Evolutionary conservation across 2,329 filamentous ascomycete genomes (phyloP).

Genomic region (Cladorrhinum sp.): DNA sequence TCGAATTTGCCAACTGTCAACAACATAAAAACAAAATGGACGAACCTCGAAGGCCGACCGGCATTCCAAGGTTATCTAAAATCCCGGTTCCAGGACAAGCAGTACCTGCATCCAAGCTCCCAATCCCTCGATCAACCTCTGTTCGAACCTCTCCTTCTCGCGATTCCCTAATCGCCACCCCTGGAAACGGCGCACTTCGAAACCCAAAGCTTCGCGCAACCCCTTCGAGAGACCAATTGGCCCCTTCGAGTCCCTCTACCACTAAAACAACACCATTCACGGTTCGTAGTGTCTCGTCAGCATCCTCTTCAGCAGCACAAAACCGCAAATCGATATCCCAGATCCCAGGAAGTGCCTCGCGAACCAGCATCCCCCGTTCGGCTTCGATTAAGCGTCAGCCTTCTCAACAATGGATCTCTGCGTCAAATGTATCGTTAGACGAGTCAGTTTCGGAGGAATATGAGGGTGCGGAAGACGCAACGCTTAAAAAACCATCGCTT

Average conservation of each 20-base stretch:
- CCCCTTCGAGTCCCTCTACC: slow-evolving; percentile 22
- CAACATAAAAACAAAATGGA: slow-evolving; percentile 19
- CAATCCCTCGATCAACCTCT: slow-evolving; percentile 24
- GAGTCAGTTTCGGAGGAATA: slow-evolving; percentile 11
- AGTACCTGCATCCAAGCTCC: slow-evolving; percentile 24
- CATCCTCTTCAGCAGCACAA: slow-evolving; percentile 25
- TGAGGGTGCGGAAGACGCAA: slow-evolving; percentile 2
- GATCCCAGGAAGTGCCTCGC: slow-evolving; percentile 1
- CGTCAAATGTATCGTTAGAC: slow-evolving; percentile 10
- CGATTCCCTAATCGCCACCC: slow-evolving; percentile 17
- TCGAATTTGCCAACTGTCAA: background rate
- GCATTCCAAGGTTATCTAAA: slow-evolving; percentile 27
- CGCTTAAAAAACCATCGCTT: slow-evolving; percentile 53
- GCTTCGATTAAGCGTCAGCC: slow-evolving; percentile 16
- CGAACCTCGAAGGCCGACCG: slow-evolving; percentile 24
- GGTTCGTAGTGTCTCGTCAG: slow-evolving; percentile 17
- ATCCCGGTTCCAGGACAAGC: slow-evolving; percentile 19
- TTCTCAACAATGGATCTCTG: slow-evolving; percentile 28
- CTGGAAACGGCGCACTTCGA: slow-evolving; percentile 27
- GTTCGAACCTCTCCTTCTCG: slow-evolving; percentile 24
- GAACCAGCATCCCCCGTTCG: slow-evolving; percentile 14
- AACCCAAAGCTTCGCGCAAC: slow-evolving; percentile 41
- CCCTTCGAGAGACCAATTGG: slow-evolving; percentile 41
- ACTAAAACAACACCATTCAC: slow-evolving; percentile 4
- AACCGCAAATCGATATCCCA: slow-evolving; percentile 12